Evolutionary conservation across 768 basidiomycete species (phyloP).

Genomic region (Lentinula detonsa): DNA sequence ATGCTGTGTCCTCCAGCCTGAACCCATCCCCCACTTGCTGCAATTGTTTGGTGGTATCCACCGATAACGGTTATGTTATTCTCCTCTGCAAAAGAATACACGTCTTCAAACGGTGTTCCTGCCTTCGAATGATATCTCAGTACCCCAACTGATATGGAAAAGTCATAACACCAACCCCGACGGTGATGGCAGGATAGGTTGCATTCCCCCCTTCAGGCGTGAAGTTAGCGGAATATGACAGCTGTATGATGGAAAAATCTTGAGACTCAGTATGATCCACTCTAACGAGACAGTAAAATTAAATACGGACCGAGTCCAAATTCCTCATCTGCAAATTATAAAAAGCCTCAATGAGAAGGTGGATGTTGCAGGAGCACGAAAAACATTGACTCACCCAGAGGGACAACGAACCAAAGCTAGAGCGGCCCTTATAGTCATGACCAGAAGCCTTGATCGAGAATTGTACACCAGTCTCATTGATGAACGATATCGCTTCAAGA

Average conservation of each 20-base stretch:
- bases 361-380: background rate
- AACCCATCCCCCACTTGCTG: conserved; percentile 25
- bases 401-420: conserved; percentile 16
- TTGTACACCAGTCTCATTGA: conserved; percentile 14
- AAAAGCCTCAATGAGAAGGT: background rate
- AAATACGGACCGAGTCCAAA: conserved; percentile 4
- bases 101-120: conserved; percentile 21
- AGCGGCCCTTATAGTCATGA: conserved; percentile 23
- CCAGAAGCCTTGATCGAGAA: conserved; percentile 23
- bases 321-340: conserved; percentile 1
- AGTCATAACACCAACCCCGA: conserved; percentile 15
- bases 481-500: conserved; percentile 15
- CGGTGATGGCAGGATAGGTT: conserved; percentile 17
- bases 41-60: conserved; percentile 25
- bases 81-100: conserved; percentile 27
- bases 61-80: conserved; percentile 29
- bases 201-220: conserved; percentile 12
- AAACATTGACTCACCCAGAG: conserved; percentile 17
- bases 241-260: conserved; percentile 6
- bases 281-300: background rate
- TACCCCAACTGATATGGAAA: background rate
- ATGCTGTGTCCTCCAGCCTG: conserved; percentile 19
- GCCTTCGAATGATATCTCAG: conserved; percentile 15
- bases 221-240: conserved; percentile 16
- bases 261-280: background rate